Base-by-base conservation (phyloP, 805 yeast genomes). In the Candida khao-thaluensis region DNA sequence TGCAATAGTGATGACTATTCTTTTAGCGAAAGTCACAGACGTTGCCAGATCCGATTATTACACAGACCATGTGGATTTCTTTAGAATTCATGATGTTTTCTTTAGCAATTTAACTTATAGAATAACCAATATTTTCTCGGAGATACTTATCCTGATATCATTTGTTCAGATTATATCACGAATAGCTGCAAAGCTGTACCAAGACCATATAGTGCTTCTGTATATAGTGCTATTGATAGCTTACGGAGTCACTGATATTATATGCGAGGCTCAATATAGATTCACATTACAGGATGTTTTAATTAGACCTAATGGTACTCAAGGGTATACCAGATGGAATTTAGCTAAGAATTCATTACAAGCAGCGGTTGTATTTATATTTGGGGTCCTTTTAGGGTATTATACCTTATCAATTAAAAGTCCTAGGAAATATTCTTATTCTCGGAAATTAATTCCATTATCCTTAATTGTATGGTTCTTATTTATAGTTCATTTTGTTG, bases 1-100 rank as follows among this genome's bases (percentile, higher is more conserved):
- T 41, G 77, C 87, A 10, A 59, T 76, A 1, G 66, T 74, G 7
- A 66, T 76, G 37, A 79, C 87, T 1, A 72, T 76, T 1, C 58
- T 77, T 9, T 56, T 85, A 12, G 52, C 61, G 2, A 64, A 64
- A 41, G 54, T 79, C 21, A 75, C 81, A 11, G 48, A 54, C 1
- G 64, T 70, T 2, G 67, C 85, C 30, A 48, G 64, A 17, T 24
- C 37, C 0, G 88, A 85, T 52, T 82, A 79, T 51, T 54, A 54
- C 6, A 45, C 51, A 1, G 79, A 82, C 45, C 68, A 72, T 38
- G 77, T 82, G 38, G 82, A 82, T 53, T 62, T 77, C 10, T 48
- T 56, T 7, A 62, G 60, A 31, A 62, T 79, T 31, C 59, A 69
- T 35, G 40, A 50, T 7, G 40, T 52, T 7, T 56, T 81, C 7